Evolutionary conservation across 2,329 filamentous ascomycete genomes (phyloP).

Genomic region (Onygenales sp.): DNA sequence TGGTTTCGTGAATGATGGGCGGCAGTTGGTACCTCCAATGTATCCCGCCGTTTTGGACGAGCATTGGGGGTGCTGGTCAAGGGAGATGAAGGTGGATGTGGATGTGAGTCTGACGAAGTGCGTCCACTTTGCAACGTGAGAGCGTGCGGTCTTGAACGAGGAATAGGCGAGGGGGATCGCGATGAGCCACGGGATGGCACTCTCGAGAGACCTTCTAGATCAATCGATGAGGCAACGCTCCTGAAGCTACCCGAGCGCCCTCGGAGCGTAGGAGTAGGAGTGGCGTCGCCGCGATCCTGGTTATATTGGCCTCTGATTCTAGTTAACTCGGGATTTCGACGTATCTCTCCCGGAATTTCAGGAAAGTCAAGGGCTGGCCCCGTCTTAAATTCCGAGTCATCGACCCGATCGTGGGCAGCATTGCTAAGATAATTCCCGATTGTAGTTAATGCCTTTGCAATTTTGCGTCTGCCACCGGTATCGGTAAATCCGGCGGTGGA

Average conservation of each 20-base stretch:
- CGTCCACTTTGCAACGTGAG: slow-evolving; percentile 13
- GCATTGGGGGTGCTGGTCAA: background rate
- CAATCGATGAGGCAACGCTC: slow-evolving; percentile 21
- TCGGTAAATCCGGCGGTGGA: slow-evolving; percentile 6
- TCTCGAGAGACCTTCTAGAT: slow-evolving; percentile 12
- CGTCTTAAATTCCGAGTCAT: slow-evolving; percentile 41
- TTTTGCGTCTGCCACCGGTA: slow-evolving; percentile 29
- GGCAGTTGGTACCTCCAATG: slow-evolving; percentile 15
- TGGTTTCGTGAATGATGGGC: slow-evolving; percentile 9
- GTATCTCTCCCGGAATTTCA: slow-evolving; percentile 45
- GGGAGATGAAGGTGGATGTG: slow-evolving; percentile 4
- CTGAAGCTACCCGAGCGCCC: slow-evolving; percentile 25
- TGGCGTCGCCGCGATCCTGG: slow-evolving; percentile 1
- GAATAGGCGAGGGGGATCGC: slow-evolving; percentile 9
- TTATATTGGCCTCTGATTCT: slow-evolving; percentile 35
- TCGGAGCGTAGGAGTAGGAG: background rate
- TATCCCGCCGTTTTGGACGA: slow-evolving; percentile 10
- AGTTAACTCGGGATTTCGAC: slow-evolving; percentile 34
- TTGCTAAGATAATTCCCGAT: slow-evolving; percentile 40
- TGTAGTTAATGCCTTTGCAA: slow-evolving; percentile 35
- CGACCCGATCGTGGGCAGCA: slow-evolving; percentile 39
- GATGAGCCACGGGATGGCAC: slow-evolving; percentile 10
- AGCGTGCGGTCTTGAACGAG: slow-evolving; percentile 11
- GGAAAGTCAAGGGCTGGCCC: slow-evolving; percentile 45
- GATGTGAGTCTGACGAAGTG: slow-evolving; percentile 9